phyloP scores from a whole-genome alignment of 2,329 filamentous ascomycete species.

The Aspergillus bombycis region DNA sequence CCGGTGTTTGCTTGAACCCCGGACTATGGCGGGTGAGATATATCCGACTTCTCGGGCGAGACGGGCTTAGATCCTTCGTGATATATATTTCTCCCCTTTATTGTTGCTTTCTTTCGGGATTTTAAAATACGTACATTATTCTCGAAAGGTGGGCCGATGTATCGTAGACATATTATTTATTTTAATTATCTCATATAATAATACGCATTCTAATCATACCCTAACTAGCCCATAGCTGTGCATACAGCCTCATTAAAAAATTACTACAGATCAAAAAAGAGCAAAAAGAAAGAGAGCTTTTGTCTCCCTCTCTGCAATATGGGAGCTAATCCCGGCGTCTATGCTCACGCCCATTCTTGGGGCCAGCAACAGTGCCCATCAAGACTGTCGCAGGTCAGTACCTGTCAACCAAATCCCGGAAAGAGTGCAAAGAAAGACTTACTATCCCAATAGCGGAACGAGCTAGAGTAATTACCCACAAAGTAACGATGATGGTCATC shows the following conservation, averaged over 20 bases:
- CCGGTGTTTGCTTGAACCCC: not conserved
- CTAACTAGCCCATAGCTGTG: not conserved
- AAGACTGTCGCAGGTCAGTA: slow-evolving; percentile 16
- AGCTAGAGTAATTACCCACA: slow-evolving; percentile 94
- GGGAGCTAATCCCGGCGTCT: not conserved
- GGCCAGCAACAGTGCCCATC: slow-evolving; percentile 28
- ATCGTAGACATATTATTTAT: not conserved
- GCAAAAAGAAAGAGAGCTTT: not conserved
- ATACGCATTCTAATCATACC: not conserved
- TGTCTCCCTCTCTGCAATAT: not conserved
- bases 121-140: not conserved
- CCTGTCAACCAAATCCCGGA: not conserved
- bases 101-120: not conserved
- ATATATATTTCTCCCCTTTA: not conserved
- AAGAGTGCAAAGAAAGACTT: slow-evolving; percentile 10
- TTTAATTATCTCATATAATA: not conserved
- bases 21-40: not conserved
- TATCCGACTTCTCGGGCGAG: not conserved
- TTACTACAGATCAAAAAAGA: not conserved
- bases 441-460: slow-evolving; percentile 94
- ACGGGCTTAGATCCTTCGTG: not conserved
- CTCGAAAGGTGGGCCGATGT: not conserved
- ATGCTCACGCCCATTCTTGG: slow-evolving; percentile 20
- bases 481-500: slow-evolving; percentile 96
- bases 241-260: not conserved